phyloP scores from a whole-genome alignment of 2,329 filamentous ascomycete species.

The Penicillium frequentans region DNA sequence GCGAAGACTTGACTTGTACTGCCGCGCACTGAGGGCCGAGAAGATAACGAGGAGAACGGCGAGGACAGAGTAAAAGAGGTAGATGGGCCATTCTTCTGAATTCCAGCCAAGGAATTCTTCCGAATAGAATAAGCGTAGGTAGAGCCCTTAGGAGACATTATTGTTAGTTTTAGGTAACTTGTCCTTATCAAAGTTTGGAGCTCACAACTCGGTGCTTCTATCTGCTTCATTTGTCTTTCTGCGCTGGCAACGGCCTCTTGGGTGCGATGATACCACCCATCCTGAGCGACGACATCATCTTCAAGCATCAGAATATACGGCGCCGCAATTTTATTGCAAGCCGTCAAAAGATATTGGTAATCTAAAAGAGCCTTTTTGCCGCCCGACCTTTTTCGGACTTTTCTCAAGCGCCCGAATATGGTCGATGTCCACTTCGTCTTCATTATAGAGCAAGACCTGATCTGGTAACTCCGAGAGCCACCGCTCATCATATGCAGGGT shows the following conservation, averaged over 20 bases:
- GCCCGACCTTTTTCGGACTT: neutral
- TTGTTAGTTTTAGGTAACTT: neutral
- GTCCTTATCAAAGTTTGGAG: neutral
- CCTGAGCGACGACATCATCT: conserved; percentile 49
- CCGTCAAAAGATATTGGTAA: neutral
- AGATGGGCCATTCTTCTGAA: conserved; percentile 40
- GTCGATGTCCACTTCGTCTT: neutral
- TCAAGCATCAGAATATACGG: conserved; percentile 48
- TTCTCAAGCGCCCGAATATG: neutral
- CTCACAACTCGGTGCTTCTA: conserved; percentile 25
- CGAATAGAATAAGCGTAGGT: conserved; percentile 51
- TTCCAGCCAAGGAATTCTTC: conserved; percentile 50
- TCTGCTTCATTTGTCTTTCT: conserved; percentile 29
- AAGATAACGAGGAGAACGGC: neutral
- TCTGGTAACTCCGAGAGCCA: conserved; percentile 45
- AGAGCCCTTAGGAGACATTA: conserved; percentile 29
- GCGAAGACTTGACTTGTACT: neutral
- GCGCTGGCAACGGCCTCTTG: conserved; percentile 36
- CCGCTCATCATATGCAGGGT: conserved; percentile 43
- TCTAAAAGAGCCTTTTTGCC: neutral
- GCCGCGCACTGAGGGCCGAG: conserved; percentile 3
- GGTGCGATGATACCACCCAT: conserved; percentile 49
- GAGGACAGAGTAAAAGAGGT: conserved; percentile 36
- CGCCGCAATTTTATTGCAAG: conserved; percentile 41
- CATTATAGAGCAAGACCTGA: conserved; percentile 26